Evolutionary conservation across 306 rosid species (phyloP).

Genomic region (Corylus heterophylla): DNA sequence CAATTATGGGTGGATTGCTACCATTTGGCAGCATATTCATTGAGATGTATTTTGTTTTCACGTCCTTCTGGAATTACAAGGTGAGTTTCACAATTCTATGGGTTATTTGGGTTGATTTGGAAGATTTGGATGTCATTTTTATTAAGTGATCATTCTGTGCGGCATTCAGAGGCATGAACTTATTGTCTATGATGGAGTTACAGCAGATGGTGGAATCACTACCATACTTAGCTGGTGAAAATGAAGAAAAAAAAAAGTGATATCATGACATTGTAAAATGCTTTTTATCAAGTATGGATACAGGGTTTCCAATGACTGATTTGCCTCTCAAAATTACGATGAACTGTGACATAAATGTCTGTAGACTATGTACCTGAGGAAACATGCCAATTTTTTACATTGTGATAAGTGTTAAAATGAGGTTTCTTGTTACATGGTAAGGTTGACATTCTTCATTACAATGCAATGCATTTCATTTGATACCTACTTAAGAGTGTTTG

Average conservation of each 20-base stretch:
- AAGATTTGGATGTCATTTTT: neutral
- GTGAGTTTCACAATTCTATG: slow-evolving; percentile 26
- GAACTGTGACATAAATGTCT: neutral
- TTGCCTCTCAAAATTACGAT: neutral
- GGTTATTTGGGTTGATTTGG: neutral
- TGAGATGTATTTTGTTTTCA: slow-evolving; percentile 99
- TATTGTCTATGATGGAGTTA: neutral
- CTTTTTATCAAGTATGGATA: neutral
- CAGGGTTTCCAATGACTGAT: neutral
- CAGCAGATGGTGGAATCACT: neutral
- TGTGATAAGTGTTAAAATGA: neutral
- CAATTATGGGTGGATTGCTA: slow-evolving; percentile 98
- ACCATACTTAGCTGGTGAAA: neutral
- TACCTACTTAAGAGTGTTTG: neutral
- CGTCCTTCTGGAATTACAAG: slow-evolving; percentile 99
- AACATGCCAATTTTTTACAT: neutral
- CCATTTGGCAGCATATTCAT: slow-evolving; percentile 99
- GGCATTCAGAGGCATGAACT: neutral
- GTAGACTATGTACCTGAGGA: neutral
- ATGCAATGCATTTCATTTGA: neutral
- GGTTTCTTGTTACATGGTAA: neutral
- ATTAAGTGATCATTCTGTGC: slow-evolving; percentile 1
- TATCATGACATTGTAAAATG: neutral
- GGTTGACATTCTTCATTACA: neutral
- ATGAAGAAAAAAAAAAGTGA: neutral